phyloP scores from a whole-genome alignment of 257 asterid genomes.

The Plectranthus barbatus region DNA sequence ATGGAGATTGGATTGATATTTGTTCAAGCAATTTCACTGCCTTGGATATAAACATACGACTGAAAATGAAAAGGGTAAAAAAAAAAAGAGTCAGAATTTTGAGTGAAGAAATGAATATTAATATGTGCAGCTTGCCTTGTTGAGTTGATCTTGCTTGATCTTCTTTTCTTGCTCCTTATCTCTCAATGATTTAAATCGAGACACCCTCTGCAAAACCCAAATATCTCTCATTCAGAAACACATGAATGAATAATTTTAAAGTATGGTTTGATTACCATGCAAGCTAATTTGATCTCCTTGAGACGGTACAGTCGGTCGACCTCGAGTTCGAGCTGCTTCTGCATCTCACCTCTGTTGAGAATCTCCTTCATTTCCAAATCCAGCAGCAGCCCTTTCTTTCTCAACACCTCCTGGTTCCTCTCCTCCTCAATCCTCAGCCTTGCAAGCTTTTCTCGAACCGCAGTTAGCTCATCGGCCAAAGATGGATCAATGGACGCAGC shows the following conservation, averaged over 20 bases:
- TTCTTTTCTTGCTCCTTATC: slow-evolving; percentile 49
- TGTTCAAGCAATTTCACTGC: neutral
- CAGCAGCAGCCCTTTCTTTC: slow-evolving; percentile 33
- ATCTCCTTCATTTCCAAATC: slow-evolving; percentile 60
- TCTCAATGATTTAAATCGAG: slow-evolving; percentile 55
- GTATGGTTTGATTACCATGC: slow-evolving; percentile 33
- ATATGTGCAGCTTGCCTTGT: too few relatives aligned
- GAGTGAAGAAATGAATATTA: neutral
- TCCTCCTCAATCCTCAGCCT: slow-evolving; percentile 50
- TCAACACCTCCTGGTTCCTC: slow-evolving; percentile 42
- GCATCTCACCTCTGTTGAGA: slow-evolving; percentile 46
- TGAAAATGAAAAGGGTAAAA: neutral
- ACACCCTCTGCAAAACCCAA: slow-evolving; percentile 29
- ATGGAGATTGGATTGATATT: too few relatives aligned
- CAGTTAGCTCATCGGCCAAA: slow-evolving; percentile 67
- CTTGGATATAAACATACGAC: slow-evolving; percentile 4
- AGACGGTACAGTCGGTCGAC: slow-evolving; percentile 78
- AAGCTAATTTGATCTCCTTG: slow-evolving; percentile 60
- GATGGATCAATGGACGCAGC: slow-evolving; percentile 39
- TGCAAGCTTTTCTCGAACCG: slow-evolving; percentile 52
- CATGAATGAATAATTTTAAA: too few relatives aligned
- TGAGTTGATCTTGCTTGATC: slow-evolving; percentile 20
- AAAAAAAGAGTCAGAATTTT: neutral
- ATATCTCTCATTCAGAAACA: too few relatives aligned
- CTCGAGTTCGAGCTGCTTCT: slow-evolving; percentile 77